Conservation (phyloP, 768 basidiomycete genomes). For the Amanita inopinata region DNA sequence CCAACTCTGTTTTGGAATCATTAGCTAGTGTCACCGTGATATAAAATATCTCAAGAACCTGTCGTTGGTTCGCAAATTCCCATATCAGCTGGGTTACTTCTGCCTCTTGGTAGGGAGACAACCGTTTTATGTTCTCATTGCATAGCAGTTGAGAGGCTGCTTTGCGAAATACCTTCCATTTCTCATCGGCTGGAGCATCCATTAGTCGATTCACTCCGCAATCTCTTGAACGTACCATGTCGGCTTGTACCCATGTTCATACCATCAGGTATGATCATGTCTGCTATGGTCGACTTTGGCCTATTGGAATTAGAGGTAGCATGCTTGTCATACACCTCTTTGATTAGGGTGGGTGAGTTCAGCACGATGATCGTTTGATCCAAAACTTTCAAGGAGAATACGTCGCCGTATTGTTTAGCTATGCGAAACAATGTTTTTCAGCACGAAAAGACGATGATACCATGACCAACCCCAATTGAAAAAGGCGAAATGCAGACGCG, state of each 20-base stretch:
- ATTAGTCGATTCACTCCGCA: background rate
- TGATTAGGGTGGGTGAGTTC: slow-evolving; percentile 14
- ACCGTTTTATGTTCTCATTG: slow-evolving; percentile 11
- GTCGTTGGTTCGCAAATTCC: slow-evolving; percentile 8
- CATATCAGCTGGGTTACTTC: slow-evolving; percentile 14
- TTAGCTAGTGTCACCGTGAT: background rate
- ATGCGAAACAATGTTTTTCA: background rate
- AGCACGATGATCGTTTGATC: slow-evolving; percentile 17
- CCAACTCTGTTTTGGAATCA: slow-evolving; percentile 15
- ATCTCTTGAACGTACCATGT: slow-evolving; percentile 2
- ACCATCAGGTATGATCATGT: slow-evolving; percentile 13
- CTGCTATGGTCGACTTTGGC: slow-evolving; percentile 11
- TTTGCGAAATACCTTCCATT: slow-evolving; percentile 15
- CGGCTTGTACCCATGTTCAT: slow-evolving; percentile 14
- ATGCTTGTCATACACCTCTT: slow-evolving; percentile 17
- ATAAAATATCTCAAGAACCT: slow-evolving; percentile 10
- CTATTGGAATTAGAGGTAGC: slow-evolving; percentile 13
- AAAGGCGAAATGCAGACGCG: slow-evolving; percentile 15
- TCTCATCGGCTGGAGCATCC: slow-evolving; percentile 8
- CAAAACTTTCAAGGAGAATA: slow-evolving; percentile 15
- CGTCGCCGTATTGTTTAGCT: slow-evolving; percentile 15
- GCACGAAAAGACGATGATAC: background rate
- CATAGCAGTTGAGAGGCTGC: slow-evolving; percentile 12
- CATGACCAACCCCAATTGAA: slow-evolving; percentile 11
- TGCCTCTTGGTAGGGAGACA: slow-evolving; percentile 15